Evolutionary conservation across 306 rosid species (phyloP).

Genomic region (Datisca glomerata): DNA sequence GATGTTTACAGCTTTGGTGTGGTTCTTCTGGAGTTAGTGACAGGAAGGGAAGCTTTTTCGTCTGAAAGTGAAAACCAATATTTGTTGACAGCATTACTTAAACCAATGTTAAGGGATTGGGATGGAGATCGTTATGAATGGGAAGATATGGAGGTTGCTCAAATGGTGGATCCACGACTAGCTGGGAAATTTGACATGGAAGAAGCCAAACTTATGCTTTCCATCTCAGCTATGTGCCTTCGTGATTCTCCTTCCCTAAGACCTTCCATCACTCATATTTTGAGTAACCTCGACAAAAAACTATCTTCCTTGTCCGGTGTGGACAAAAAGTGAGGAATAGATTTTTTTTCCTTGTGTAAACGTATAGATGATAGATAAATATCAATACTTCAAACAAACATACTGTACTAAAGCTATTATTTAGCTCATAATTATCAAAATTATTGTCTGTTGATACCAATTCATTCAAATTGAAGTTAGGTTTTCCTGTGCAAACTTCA

Average conservation of each 20-base stretch:
- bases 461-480: too few relatives aligned
- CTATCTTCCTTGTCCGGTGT: background rate
- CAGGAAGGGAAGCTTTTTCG: slow-evolving; percentile 31
- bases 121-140: background rate
- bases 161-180: slow-evolving; percentile 23
- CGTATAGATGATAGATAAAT: too few relatives aligned
- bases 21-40: slow-evolving; percentile 25
- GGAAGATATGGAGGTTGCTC: background rate
- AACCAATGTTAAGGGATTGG: background rate
- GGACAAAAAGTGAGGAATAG: background rate
- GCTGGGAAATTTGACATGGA: slow-evolving; percentile 14
- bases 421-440: too few relatives aligned
- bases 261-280: slow-evolving; percentile 19
- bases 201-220: slow-evolving; percentile 22
- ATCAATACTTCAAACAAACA: too few relatives aligned
- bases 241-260: slow-evolving; percentile 26
- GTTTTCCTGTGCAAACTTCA: too few relatives aligned
- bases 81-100: slow-evolving; percentile 14
- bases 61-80: slow-evolving; percentile 16
- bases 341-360: too few relatives aligned
- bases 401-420: too few relatives aligned
- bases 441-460: too few relatives aligned
- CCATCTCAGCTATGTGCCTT: slow-evolving; percentile 21
- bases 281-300: too few relatives aligned
- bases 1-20: slow-evolving; percentile 42